Evolutionary conservation across 371 early-diverging fungal species (phyloP).

Genomic region (Globomyces sp.): DNA sequence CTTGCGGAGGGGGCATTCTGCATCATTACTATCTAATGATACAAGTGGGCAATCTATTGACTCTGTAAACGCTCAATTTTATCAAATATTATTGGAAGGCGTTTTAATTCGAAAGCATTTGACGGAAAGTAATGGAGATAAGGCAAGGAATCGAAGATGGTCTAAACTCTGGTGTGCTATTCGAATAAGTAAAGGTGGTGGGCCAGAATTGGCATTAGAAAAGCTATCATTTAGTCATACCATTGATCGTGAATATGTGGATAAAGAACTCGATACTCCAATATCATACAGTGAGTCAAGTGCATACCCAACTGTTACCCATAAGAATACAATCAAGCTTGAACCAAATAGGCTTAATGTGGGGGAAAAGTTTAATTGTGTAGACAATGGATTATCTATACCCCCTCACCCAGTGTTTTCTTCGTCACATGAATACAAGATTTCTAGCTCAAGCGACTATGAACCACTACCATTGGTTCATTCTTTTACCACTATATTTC

Average conservation of each 20-base stretch:
- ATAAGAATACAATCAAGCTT: background rate
- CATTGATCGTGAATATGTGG: conserved; percentile 9
- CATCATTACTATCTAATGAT: background rate
- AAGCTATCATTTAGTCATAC: conserved; percentile 37
- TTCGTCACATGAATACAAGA: conserved; percentile 11
- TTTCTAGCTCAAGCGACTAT: conserved; percentile 14
- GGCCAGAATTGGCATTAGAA: conserved; percentile 73
- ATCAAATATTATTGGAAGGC: conserved; percentile 54
- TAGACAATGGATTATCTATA: background rate
- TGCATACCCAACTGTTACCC: background rate
- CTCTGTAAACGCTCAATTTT: too few species aligned
- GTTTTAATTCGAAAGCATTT: conserved; percentile 84
- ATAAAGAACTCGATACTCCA: conserved; percentile 4
- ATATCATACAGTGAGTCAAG: background rate
- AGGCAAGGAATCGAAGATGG: conserved; percentile 86
- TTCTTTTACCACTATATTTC: conserved; percentile 73
- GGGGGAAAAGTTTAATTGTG: conserved; percentile 2
- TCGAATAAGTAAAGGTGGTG: conserved; percentile 53
- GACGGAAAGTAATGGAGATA: conserved; percentile 69
- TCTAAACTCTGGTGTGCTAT: conserved; percentile 68
- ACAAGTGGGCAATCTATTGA: background rate
- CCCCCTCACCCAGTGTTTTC: conserved; percentile 13
- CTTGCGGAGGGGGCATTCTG: background rate
- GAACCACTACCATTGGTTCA: conserved; percentile 60
- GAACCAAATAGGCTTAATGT: background rate